Evolutionary conservation across 495 filamentous ascomycete genomes (phyloP), one percentile per base, ranked within the genome.

Genomic region (Cercophora scortea): DNA sequence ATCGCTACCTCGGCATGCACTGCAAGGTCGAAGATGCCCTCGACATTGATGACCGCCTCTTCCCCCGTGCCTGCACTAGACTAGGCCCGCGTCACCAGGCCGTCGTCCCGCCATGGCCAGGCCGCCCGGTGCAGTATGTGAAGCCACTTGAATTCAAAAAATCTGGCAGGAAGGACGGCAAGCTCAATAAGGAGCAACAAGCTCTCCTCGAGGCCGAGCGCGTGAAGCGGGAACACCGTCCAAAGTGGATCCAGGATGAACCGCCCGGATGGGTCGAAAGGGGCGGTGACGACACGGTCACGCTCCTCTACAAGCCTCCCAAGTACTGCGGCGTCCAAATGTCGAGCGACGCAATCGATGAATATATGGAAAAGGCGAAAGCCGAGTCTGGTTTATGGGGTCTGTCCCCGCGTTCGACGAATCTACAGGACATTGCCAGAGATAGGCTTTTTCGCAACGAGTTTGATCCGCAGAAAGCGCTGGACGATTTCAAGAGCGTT

Each of bases 21-120:
- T 96, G 93, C 67, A 84, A 89, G 51, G 87, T 94, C 10, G 93
- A 99, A 70, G 93, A 99, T 75, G 93, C 89, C 4, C 72, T 99
- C 13, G 94, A 99, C 63, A 94, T 95, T 62, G 94, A 99, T 60
- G 93, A 99, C 67, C 87, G 94, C 45, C 97, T 97, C 54, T 97
- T 96, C 59, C 93, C 93, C 16, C 85, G 94, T 51, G 93, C 93
- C 18, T 93, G 89, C 61, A 97, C 93, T 51, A 86, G 94, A 9
- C 69, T 97, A 32, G 94, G 94, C 10, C 87, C 92, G 6, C 83
- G 89, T 45, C 90, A 96, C 67, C 93, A 99, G 72, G 93, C 93
- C 2, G 83, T 83, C 58, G 89, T 96, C 40, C 74, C 75, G 42
- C 72, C 83, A 8, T 99, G 93, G 93, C 83, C 79, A 45, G 94